Conservation (phyloP, 1,284 basidiomycete species). For the Irpex sp. region DNA sequence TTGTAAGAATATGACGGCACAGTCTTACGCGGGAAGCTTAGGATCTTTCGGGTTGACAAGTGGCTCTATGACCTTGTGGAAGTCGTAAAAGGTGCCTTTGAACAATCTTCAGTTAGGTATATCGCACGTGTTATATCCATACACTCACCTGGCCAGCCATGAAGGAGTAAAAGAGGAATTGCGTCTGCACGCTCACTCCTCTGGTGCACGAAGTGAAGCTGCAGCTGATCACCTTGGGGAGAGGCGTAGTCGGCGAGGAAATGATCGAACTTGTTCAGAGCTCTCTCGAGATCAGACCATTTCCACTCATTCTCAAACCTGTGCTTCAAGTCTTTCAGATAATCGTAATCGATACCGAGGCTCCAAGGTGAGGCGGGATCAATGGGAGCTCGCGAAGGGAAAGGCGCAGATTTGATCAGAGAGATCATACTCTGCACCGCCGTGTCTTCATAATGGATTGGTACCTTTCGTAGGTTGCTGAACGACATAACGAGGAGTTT, state of each 20-base stretch:
- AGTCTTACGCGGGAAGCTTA: constrained; percentile 15
- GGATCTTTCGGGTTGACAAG: constrained; percentile 19
- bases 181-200: constrained; percentile 18
- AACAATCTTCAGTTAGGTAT: background rate
- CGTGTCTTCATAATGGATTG: background rate
- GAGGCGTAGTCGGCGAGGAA: constrained; percentile 14
- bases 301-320: constrained; percentile 6
- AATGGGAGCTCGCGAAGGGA: background rate
- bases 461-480: background rate
- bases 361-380: background rate
- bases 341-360: background rate
- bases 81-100: constrained; percentile 24
- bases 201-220: constrained; percentile 23
- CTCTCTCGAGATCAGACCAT: constrained; percentile 21
- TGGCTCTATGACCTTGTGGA: constrained; percentile 17
- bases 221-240: constrained; percentile 12
- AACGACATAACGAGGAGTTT: background rate
- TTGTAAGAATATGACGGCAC: background rate
- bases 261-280: constrained; percentile 21
- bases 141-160: constrained; percentile 24
- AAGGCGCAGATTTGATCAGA: background rate
- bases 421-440: background rate
- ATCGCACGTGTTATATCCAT: background rate
- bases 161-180: constrained; percentile 20
- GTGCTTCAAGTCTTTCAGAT: background rate